These are phyloP conservation scores for Phoenix roebelenii DNA, from an alignment of 176 grass and related monocot genomes.

Conservation along the genomic window DNA sequence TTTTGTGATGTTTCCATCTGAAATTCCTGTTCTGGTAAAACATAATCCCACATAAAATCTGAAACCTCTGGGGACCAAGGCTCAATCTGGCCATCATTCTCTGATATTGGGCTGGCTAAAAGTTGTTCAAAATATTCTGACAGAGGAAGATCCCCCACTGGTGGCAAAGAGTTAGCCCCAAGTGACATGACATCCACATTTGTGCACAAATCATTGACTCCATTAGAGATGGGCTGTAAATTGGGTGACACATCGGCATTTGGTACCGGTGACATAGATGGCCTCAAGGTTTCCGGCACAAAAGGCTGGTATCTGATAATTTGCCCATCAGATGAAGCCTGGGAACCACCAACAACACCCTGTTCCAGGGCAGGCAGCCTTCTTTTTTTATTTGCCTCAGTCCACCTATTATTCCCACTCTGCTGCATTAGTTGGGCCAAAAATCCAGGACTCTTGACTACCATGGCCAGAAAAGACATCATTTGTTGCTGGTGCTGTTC, in stretches of 20 bases:
- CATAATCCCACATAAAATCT: conserved; percentile 3
- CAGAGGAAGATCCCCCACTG: not conserved
- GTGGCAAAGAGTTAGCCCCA: not conserved
- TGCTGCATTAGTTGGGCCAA: conserved; percentile 1
- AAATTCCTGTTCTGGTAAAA: not conserved
- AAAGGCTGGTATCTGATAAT: conserved; percentile 14
- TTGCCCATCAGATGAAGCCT: conserved; percentile 2
- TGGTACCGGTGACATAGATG: not conserved
- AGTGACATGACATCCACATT: not conserved
- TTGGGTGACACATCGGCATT: not conserved
- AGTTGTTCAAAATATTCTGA: conserved; percentile 1
- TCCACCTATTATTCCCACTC: conserved; percentile 5
- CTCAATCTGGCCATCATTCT: not conserved
- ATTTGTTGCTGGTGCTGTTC: conserved; percentile 14
- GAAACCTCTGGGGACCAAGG: not conserved
- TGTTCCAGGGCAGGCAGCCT: not conserved
- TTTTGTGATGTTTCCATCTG: not conserved
- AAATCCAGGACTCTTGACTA: conserved; percentile 5
- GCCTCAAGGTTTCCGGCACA: not conserved
- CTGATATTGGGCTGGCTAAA: not conserved
- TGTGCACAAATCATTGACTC: not conserved
- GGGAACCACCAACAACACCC: not conserved
- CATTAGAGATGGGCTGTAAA: not conserved
- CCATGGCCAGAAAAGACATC: conserved; percentile 12
- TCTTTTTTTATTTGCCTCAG: conserved; percentile 13